Base-by-base conservation (phyloP, 2,329 filamentous ascomycete species). In the Myriosclerotinia scirpicola region DNA sequence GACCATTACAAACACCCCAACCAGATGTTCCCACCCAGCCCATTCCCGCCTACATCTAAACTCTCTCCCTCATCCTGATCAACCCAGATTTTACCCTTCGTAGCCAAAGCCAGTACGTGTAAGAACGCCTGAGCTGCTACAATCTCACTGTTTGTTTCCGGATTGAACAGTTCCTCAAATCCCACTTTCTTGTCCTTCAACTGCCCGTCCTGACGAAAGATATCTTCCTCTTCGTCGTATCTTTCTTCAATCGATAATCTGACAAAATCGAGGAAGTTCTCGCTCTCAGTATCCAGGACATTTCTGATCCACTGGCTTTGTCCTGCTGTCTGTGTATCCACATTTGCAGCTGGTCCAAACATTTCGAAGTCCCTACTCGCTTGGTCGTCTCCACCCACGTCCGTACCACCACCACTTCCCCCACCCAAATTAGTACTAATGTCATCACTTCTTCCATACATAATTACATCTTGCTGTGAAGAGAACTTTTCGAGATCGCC, bases 51-150 rank as follows among this genome's bases (percentile, higher is more conserved):
- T 17, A 11, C 20, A 38, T n/a, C 63, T 34, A 58, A 20, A 20
- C 56, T 42, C 55, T 54, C 55, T 2, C 64, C 67, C 8, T 65
- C 65, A 40, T 73, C 67, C 77, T 96, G 92, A 69, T 83, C 78
- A 6, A 93, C 86, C 22, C 78, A 75, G 54, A 94, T 79, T 65
- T 84, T 76, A 2, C 83, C 83, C 77, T 88, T 91, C 2, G 87
- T 92, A 7, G 86, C 88, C 54, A 95, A 82, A 14, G 84, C 82
- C 17, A 96, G 83, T 2, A 91, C 82, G 75, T 95, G 90, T 78
- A 90, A 86, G 75, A 92, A 89, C 0, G 87, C 91, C 76, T 93
- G 90, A 2, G 90, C 87, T 11, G 89, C 90, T 15, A 92, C 87
- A 40, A 85, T 79, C 53, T 76, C 80, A 40, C 84, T 86, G 53